Evolutionary conservation across 1,284 basidiomycete genomes (phyloP), one percentile per base, ranked within the genome.

Genomic region (Papiliotrema laurentii): DNA sequence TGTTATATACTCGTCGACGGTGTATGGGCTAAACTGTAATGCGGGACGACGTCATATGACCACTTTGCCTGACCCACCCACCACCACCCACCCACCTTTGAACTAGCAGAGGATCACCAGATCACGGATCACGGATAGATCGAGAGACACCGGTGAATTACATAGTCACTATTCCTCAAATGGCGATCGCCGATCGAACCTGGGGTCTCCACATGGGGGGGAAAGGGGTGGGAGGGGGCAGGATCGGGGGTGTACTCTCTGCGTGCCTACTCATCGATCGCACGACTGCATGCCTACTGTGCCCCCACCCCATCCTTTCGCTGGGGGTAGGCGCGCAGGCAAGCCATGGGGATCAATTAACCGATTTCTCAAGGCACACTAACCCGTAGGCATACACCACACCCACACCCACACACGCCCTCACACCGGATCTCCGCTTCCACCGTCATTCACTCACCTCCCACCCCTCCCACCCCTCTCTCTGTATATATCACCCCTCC

Each of bases 391-490:
- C 21, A 22, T 22, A 42, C 11, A 26, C 24, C 40, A 42, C 10
- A 14, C 40, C 13, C 11, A 14, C 10, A 11, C 26, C 26, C 16
- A 7, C 7, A 42, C 10, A n/a, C 21, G 26, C 21, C 21, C 6
- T 22, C 27, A 46, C 35, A 14, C 7, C 9, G 13, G 7, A 10
- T 22, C 14, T 7, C 11, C 24, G 26, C n/a, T n/a, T n/a, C n/a
- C 46, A 40, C 5, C 39, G 18, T 31, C 46, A n/a, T n/a, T n/a
- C n/a, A n/a, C n/a, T n/a, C n/a, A n/a, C n/a, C n/a, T n/a, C n/a
- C n/a, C n/a, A n/a, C n/a, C n/a, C n/a, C n/a, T n/a, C 36, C 31
- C 42, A 31, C 22, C 33, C 49, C 43, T 16, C 47, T 36, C n/a
- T 19, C n/a, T 9, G 10, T 21, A 31, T 22, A n/a, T 27, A 6